phyloP scores from a whole-genome alignment of 768 basidiomycete genomes.

The Terana coerulea region DNA sequence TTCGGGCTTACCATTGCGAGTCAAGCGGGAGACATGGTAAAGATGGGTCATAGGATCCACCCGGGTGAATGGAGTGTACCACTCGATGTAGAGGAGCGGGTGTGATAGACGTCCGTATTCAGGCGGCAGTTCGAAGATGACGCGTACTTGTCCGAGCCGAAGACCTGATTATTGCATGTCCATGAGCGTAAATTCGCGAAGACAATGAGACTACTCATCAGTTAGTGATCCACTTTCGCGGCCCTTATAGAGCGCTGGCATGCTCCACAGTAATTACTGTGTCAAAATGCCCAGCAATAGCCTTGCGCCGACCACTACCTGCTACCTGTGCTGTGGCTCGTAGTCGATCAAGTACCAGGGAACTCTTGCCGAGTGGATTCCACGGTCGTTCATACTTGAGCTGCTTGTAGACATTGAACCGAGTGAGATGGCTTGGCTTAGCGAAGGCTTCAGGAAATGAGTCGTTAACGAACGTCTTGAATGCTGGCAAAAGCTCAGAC shows the following conservation, averaged over 20 bases:
- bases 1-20: background rate
- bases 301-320: background rate
- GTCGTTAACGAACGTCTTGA: background rate
- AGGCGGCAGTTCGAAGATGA: conserved; percentile 24
- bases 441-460: background rate
- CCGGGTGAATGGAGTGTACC: conserved; percentile 22
- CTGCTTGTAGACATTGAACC: conserved; percentile 6
- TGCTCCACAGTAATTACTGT: conserved; percentile 7
- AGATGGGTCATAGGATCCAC: background rate
- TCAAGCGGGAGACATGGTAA: conserved; percentile 8
- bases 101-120: conserved; percentile 11
- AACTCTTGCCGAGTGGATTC: background rate
- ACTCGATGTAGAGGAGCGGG: conserved; percentile 26
- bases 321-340: background rate
- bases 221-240: background rate
- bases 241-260: background rate
- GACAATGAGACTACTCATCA: conserved; percentile 17
- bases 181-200: conserved; percentile 28
- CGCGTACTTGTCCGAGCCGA: conserved; percentile 22
- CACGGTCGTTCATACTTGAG: conserved; percentile 3
- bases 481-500: background rate
- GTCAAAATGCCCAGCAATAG: background rate
- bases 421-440: background rate
- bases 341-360: background rate
- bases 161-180: conserved; percentile 15